Base-by-base conservation (phyloP, 75 land plant genomes). In the Sequoiadendron giganteum region DNA sequence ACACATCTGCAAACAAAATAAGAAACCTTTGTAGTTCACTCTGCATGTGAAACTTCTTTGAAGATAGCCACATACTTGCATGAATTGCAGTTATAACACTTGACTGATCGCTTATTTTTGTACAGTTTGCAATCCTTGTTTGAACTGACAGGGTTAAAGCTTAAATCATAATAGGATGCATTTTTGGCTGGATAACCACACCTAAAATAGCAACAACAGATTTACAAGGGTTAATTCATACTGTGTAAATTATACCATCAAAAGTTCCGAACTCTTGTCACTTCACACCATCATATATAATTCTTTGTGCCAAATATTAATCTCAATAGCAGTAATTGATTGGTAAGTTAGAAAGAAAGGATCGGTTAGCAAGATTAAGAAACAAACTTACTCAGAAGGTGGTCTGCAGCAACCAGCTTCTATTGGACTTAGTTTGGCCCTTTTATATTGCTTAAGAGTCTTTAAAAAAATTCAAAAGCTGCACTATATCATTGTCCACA, bases 391-490 rank as follows among this genome's bases (percentile, higher is more conserved):
- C 97, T 94, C 93, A 78, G 93, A 92, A 56, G 97, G 97, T 78
- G 97, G 97, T 38, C 92, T 88, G 84, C 97, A 95, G 86, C 97
- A 95, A 84, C 97, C 95, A 77, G 97, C 92, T 84, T 94, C 94
- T n/a, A 95, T 93, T 13, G 97, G 94, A 34, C 86, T 94, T 70
- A 95, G 72, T 55, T 91, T 91, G 86, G 95, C 97, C 6, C 4
- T 14, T 80, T 91, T 94, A 77, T 87, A 93, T 40, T 91, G 89
- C 75, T 91, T 91, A 40, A 94, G 88, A 61, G 87, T 92, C 96
- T 95, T 91, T 25, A 84, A 81, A 34, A 84, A 75, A 32, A 83
- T 21, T 55, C 88, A 82, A 87, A 87, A 47, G 80, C 83, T 45
- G 83, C 85, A 87, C 48, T 68, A 68, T 86, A 75, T 68, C 80